Evolutionary conservation across 192 early-diverging fungal genomes (phyloP), one percentile per base, ranked within the genome.

Genomic region (Rhizophagus prolifer): DNA sequence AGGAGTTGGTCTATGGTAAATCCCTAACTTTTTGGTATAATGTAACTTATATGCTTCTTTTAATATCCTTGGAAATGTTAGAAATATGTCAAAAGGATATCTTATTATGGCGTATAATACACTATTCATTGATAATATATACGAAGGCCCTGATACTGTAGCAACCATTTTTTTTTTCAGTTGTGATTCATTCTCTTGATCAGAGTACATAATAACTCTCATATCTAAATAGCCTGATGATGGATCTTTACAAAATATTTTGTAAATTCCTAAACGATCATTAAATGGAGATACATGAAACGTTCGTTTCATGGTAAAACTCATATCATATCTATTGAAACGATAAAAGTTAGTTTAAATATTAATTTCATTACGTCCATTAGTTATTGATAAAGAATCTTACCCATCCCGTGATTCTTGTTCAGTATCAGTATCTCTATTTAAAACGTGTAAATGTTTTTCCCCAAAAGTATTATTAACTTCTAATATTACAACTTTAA

Each of bases 401-500:
- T 72, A 38, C 76, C 76, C 76, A 34, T 73, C 5, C 5, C 58
- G n/a, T 9, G 10, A 46, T 38, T 50, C 19, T 36, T 23, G 7
- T 28, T 59, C 23, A 26, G 36, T n/a, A 44, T 75, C 85, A 26
- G 26, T 28, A 23, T 81, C 65, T 73, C 62, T 46, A 25, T 82
- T 74, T 30, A 79, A 79, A 13, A 88, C 62, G 50, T 90, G 90
- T 30, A 90, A 61, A 74, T 90, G 86, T 16, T 84, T 81, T 70
- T 90, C 88, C 21, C 82, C 80, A 74, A 90, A 90, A 3, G 88
- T 90, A 75, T 89, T 90, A 76, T 88, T 86, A 16, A 90, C 88
- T 77, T 90, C 88, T 21, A 90, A 74, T 4, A 90, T 61, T 14
- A 84, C 67, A 13, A 78, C 82, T 16, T 58, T 9, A 4, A 86